Conservation (phyloP, 768 basidiomycete species). For the Xerocomellus chrysenteron region DNA sequence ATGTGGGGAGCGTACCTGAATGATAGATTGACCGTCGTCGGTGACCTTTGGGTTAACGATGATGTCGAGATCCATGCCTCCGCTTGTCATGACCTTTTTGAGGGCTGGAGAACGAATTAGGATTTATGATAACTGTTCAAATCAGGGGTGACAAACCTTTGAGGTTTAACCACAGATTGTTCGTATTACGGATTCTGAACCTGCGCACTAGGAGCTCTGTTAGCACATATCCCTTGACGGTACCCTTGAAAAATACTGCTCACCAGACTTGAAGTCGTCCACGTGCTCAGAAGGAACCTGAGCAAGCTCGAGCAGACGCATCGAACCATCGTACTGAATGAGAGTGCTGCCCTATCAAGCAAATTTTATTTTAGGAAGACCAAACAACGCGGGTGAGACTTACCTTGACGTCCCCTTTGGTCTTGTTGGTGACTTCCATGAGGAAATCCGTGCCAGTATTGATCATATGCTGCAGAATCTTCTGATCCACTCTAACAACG, state of each 20-base stretch:
- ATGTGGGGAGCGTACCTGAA: conserved; percentile 50
- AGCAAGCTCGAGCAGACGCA: conserved; percentile 12
- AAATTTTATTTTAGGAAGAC: neutral
- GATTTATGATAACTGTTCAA: neutral
- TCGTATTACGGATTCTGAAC: conserved; percentile 93
- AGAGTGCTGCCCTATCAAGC: conserved; percentile 70
- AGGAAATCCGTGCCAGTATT: conserved; percentile 80
- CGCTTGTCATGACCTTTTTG: conserved; percentile 85
- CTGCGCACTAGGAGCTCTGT: conserved; percentile 56
- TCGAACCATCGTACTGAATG: conserved; percentile 70
- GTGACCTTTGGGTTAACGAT: conserved; percentile 90
- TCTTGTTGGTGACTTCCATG: conserved; percentile 97
- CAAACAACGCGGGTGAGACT: neutral
- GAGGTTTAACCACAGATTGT: conserved; percentile 79
- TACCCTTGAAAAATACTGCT: conserved; percentile 7
- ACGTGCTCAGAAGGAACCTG: conserved; percentile 7
- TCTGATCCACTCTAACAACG: conserved; percentile 65
- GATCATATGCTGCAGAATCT: conserved; percentile 85
- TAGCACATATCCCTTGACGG: neutral
- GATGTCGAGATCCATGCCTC: conserved; percentile 89
- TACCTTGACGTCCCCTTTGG: conserved; percentile 76
- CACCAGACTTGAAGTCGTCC: conserved; percentile 36
- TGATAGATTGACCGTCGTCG: conserved; percentile 82
- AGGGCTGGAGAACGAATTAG: conserved; percentile 51
- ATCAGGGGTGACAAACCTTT: conserved; percentile 47